These are phyloP conservation scores for Zizania palustris DNA, from an alignment of 202 grass and related monocot species.

Conservation along the genomic window DNA sequence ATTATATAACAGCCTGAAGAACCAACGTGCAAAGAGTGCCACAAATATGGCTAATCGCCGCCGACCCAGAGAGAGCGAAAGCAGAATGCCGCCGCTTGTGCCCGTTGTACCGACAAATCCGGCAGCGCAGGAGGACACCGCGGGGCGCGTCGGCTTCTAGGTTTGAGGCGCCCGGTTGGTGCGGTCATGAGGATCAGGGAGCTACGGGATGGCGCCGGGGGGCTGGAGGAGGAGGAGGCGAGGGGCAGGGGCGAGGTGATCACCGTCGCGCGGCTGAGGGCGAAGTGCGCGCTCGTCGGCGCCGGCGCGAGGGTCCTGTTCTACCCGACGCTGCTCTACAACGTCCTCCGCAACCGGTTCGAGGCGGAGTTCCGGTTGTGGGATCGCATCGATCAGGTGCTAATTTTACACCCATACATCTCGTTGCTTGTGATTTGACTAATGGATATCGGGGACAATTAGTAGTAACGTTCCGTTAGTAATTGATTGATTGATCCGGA, in stretches of 20 bases:
- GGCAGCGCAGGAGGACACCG: conserved; percentile 4
- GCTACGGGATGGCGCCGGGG: conserved; percentile 26
- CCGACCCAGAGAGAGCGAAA: neutral
- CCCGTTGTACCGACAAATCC: neutral
- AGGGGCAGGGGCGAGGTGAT: neutral
- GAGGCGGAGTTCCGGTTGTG: conserved; percentile 59
- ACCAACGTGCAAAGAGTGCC: neutral
- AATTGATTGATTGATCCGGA: neutral
- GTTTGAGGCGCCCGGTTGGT: conserved; percentile 10
- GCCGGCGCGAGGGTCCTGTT: conserved; percentile 53
- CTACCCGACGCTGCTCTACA: conserved; percentile 61
- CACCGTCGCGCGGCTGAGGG: conserved; percentile 41
- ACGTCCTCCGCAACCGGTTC: conserved; percentile 53
- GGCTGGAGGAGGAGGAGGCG: neutral
- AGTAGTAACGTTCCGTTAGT: neutral
- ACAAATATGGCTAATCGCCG: neutral
- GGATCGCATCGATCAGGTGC: conserved; percentile 53
- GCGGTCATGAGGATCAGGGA: conserved; percentile 40
- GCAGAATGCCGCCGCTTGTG: too few species aligned
- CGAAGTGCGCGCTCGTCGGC: conserved; percentile 54
- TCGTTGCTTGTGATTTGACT: neutral
- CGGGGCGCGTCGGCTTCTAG: conserved; percentile 20
- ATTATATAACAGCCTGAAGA: neutral
- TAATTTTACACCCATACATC: neutral
- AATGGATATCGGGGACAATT: neutral